Evolutionary conservation across 306 rosid species (phyloP), one percentile per base, ranked within the genome.

Genomic region (Dryas alaskensis): DNA sequence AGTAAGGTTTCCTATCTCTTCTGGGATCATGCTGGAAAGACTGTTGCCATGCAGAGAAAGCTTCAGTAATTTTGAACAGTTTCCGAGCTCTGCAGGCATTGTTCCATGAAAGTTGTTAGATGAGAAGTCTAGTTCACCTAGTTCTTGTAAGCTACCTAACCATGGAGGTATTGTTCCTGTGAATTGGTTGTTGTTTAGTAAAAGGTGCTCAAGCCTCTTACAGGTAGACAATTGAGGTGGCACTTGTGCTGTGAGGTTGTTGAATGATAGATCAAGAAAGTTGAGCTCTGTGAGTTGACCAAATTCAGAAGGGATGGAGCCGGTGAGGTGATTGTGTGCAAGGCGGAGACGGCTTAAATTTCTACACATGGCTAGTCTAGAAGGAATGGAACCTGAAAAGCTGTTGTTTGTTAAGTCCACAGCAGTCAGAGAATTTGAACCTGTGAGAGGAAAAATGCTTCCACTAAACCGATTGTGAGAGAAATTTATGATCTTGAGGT

Each of bases 371-470:
- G 91, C 76, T 48, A 94, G 78, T 54, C 64, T 76, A 8, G 88
- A 74, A 78, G 97, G 97, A 79, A 94, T 82, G 65, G 90, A 81
- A 74, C 99, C 96, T 39, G 95, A 87, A 86, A 94, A 94, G 81
- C 95, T 91, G 83, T 94, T 94, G 75, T 94, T 94, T 19, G 99
- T 94, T 82, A 94, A 78, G 83, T 94, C 99, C 72, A 94, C 77
- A 22, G 83, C 81, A 31, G 89, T 84, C 8, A 91, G 77, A 58
- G 86, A 78, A 85, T 75, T 70, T 67, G 94, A 87, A 65, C 88
- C 90, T 57, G 92, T 80, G 79, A 94, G 92, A 73, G 97, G 95
- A 71, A 64, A 78, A 81, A 89, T 74, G 58, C 84, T 87, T 83
- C 97, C 99, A 69, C 25, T 92, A 70, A 94, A 92, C 74, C 68